Conservation (phyloP, 208 protist species). For the Polymyxa betae region DNA sequence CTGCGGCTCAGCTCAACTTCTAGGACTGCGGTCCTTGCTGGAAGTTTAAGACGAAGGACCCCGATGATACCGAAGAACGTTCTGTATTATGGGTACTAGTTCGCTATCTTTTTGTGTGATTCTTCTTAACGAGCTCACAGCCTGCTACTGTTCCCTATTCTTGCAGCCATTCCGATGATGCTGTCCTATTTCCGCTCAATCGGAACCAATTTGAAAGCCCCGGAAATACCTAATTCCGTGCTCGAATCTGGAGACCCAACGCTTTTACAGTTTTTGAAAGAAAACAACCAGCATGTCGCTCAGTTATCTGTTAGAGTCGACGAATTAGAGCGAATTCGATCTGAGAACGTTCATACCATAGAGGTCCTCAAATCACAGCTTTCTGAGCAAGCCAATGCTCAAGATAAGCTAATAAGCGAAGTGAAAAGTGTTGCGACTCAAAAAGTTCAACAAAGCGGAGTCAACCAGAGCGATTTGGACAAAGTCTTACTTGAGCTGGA, state of each 20-base stretch:
- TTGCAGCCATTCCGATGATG: neutral
- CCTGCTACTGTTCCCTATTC: too few relatives aligned
- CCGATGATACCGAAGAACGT: neutral
- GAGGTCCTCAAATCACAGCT: neutral
- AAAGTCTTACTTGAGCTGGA: too few relatives aligned
- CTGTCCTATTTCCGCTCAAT: neutral
- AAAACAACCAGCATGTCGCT: neutral
- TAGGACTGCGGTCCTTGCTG: neutral
- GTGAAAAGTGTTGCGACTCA: too few relatives aligned
- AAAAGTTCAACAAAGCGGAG: too few relatives aligned
- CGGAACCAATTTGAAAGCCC: neutral
- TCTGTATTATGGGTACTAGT: neutral
- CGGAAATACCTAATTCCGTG: neutral
- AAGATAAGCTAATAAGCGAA: too few relatives aligned
- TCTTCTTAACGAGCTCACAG: too few relatives aligned
- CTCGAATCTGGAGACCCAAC: neutral
- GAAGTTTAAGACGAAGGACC: neutral
- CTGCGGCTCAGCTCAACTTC: neutral
- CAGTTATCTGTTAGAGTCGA: neutral
- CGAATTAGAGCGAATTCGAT: neutral
- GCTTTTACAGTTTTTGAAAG: neutral
- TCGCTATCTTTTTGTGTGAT: too few relatives aligned
- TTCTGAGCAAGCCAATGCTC: too few relatives aligned
- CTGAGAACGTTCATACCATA: neutral
- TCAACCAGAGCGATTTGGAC: too few relatives aligned